These are phyloP conservation scores for Yamadazyma blattariae DNA, from an alignment of 1,139 yeast species.

Conservation along the genomic window DNA sequence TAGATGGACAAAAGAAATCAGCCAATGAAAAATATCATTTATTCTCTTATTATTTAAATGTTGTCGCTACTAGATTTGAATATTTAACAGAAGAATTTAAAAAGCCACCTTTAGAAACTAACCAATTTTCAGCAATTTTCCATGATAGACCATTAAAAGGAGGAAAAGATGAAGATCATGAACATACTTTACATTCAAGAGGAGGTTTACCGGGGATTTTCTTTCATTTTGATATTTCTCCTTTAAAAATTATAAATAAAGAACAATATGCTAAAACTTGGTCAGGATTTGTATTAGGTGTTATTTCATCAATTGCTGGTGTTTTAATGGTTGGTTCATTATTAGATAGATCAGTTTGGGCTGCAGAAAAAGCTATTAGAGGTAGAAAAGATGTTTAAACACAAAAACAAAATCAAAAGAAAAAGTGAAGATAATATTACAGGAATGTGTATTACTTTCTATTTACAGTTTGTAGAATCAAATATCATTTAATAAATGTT, in stretches of 20 bases:
- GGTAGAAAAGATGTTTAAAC: slow-evolving; percentile 59
- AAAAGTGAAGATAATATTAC: too few species aligned
- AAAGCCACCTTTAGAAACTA: slow-evolving; percentile 59
- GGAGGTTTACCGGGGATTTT: slow-evolving; percentile 94
- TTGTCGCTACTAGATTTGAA: slow-evolving; percentile 87
- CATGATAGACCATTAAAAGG: slow-evolving; percentile 86
- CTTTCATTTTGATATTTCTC: slow-evolving; percentile 87
- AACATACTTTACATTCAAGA: slow-evolving; percentile 74
- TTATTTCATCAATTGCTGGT: slow-evolving; percentile 88
- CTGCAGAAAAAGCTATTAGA: slow-evolving; percentile 76
- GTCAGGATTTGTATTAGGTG: slow-evolving; percentile 83
- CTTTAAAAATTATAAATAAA: slow-evolving; percentile 83
- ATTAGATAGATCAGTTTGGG: slow-evolving; percentile 83
- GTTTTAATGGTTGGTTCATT: slow-evolving; percentile 90
- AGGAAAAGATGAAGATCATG: slow-evolving; percentile 89
- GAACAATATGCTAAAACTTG: slow-evolving; percentile 78
- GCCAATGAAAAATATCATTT: slow-evolving; percentile 56
- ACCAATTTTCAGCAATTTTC: slow-evolving; percentile 86
- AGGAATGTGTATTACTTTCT: neutral
- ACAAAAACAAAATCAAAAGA: too few species aligned
- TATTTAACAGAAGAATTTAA: slow-evolving; percentile 39
- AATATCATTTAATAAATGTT: slow-evolving; percentile 47
- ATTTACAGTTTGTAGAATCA: neutral
- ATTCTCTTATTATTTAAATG: slow-evolving; percentile 78
- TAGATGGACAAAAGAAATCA: slow-evolving; percentile 50